phyloP scores from a whole-genome alignment of 805 yeast genomes.

The Wickerhamiella bombiphila region DNA sequence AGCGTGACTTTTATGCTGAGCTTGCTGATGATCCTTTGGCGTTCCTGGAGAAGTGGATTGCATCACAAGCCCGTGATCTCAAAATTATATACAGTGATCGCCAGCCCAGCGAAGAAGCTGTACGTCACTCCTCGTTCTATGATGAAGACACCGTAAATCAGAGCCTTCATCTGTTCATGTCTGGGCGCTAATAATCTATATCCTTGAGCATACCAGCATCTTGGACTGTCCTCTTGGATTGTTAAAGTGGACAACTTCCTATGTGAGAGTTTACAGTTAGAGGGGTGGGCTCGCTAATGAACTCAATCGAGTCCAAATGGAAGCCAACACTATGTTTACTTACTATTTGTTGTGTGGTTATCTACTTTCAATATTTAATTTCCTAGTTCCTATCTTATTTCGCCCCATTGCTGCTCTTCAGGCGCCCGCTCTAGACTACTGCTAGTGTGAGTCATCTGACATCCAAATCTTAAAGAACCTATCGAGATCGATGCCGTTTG shows the following conservation, averaged over 20 bases:
- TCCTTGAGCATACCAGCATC: no score
- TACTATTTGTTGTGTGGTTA: no score
- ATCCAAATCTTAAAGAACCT: not conserved
- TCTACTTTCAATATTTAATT: no score
- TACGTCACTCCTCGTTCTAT: slow-evolving; percentile 71
- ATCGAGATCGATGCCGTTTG: slow-evolving; percentile 12
- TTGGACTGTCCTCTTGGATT: no score
- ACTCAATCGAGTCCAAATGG: slow-evolving; percentile 2
- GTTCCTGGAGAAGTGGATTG: slow-evolving; percentile 58
- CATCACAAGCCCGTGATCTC: slow-evolving; percentile 69
- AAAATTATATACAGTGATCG: slow-evolving; percentile 82
- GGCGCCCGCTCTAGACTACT: no score
- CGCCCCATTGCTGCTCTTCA: no score
- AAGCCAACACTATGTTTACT: not conserved
- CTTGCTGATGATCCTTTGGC: slow-evolving; percentile 64
- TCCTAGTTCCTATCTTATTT: no score
- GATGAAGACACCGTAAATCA: slow-evolving; percentile 65
- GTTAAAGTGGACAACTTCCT: not conserved
- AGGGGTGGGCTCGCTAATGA: not conserved
- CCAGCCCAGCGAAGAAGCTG: slow-evolving; percentile 76
- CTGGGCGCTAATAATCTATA: slow-evolving; percentile 17
- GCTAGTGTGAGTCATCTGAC: no score
- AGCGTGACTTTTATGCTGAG: slow-evolving; percentile 64
- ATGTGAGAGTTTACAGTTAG: not conserved
- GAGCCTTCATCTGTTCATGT: slow-evolving; percentile 61